A percentile compares a stretch with the other conserved stretches of the same genome.
phyloP scores from a whole-genome alignment of 1,284 basidiomycete species.

The Sporisorium iseilematis-ciliati region DNA sequence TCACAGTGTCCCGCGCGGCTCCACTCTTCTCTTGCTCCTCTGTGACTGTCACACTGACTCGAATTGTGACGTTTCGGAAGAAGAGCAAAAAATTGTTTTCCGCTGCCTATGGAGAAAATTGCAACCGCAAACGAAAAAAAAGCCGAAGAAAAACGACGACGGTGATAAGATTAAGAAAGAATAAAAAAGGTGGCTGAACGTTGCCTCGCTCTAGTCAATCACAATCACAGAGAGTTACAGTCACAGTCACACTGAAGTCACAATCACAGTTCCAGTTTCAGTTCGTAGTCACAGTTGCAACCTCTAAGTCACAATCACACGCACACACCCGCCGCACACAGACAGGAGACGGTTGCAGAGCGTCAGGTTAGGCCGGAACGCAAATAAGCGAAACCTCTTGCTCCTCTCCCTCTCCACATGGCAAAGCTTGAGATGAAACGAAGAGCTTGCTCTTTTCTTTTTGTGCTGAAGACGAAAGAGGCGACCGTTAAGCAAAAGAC shows the following conservation, averaged over 20 bases:
- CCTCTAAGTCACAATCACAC: slow-evolving; percentile 2
- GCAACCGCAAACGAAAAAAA: slow-evolving; percentile 3
- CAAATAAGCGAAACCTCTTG: not conserved
- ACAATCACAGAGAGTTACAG: slow-evolving; percentile 7
- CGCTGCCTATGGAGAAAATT: not conserved
- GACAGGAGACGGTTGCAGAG: not conserved
- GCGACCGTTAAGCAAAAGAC: not conserved
- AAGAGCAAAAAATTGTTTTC: not conserved
- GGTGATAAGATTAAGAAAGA: not conserved
- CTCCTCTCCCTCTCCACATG: not conserved
- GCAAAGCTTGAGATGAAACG: slow-evolving; percentile 11
- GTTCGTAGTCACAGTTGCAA: not conserved
- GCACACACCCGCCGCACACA: not conserved
- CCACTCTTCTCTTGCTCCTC: not conserved
- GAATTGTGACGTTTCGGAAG: slow-evolving; percentile 5
- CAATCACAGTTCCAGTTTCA: too few species aligned
- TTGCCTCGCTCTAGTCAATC: slow-evolving; percentile 11
- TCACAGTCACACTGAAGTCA: not conserved
- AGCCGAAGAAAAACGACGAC: not conserved
- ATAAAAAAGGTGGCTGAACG: not conserved
- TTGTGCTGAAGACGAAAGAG: not conserved
- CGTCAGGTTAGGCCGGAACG: not conserved
- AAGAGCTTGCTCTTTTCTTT: too few species aligned
- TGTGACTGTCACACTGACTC: not conserved
- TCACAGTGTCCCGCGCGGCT: not conserved